Conservation (phyloP, 2,329 filamentous ascomycete genomes). For the Fonsecaea pedrosoi region DNA sequence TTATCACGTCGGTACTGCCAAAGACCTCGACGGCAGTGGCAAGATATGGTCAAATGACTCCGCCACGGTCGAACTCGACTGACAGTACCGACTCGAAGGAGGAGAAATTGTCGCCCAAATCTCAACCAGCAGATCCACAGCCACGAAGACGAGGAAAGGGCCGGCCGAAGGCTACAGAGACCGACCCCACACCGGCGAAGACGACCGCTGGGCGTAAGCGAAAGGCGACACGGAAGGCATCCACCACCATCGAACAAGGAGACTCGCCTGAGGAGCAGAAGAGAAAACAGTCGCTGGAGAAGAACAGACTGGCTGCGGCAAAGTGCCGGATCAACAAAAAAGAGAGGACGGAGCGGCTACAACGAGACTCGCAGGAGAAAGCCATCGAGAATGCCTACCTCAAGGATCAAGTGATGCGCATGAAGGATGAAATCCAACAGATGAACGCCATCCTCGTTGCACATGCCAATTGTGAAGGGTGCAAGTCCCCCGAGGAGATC, state of each 20-base stretch:
- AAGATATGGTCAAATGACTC: constrained; percentile 40
- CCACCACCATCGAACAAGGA: constrained; percentile 23
- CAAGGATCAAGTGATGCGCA: constrained; percentile 40
- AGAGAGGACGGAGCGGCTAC: constrained; percentile 40
- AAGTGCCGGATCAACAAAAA: constrained; percentile 42
- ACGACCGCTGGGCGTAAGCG: constrained; percentile 33
- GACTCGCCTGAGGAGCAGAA: constrained; percentile 36
- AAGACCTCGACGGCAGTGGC: constrained; percentile 33
- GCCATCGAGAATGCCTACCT: constrained; percentile 40
- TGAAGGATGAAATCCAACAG: constrained; percentile 41
- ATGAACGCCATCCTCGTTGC: constrained; percentile 39
- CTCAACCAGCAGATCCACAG: constrained; percentile 15
- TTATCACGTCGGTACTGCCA: constrained; percentile 32
- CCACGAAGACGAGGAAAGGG: constrained; percentile 35
- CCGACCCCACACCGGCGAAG: constrained; percentile 13
- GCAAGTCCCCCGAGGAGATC: constrained; percentile 39
- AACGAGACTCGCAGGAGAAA: constrained; percentile 40
- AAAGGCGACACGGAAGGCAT: constrained; percentile 34
- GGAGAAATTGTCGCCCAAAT: constrained; percentile 34
- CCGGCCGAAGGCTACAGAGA: constrained; percentile 22
- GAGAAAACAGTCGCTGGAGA: constrained; percentile 40
- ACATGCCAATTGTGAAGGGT: constrained; percentile 40
- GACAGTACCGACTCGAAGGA: constrained; percentile 27
- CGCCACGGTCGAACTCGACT: constrained; percentile 38
- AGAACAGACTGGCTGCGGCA: constrained; percentile 41